phyloP scores from a whole-genome alignment of 345 rosid genomes.

The Acer saccharum region DNA sequence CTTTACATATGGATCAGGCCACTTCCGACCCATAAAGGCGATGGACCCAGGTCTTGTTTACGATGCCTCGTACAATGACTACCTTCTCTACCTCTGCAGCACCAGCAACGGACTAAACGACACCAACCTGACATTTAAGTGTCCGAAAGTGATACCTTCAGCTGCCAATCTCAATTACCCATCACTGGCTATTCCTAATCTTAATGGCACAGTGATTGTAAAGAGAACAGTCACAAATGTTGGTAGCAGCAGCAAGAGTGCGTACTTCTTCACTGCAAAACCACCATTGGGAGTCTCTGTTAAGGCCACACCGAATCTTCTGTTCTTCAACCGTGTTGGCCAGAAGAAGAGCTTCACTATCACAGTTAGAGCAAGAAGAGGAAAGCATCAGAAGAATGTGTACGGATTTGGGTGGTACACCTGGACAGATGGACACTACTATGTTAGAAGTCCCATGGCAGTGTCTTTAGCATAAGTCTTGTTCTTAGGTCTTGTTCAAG shows the following conservation, averaged over 20 bases:
- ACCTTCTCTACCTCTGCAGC: constrained; percentile 62
- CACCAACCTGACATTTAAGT: constrained; percentile 32
- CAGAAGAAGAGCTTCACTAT: constrained; percentile 61
- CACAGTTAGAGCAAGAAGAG: constrained; percentile 26
- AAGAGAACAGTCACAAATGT: constrained; percentile 77
- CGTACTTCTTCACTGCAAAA: constrained; percentile 39
- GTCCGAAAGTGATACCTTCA: constrained; percentile 40
- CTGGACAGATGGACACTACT: constrained; percentile 58
- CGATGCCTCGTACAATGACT: constrained; percentile 59
- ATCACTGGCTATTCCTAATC: constrained; percentile 51
- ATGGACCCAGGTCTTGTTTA: constrained; percentile 87
- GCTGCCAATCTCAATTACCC: constrained; percentile 67
- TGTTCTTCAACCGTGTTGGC: constrained; percentile 46
- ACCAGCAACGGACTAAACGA: constrained; percentile 34
- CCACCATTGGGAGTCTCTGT: constrained; percentile 55
- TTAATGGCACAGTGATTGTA: constrained; percentile 35
- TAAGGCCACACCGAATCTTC: constrained; percentile 44
- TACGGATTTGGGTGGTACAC: constrained; percentile 77
- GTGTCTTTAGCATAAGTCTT: constrained; percentile 41
- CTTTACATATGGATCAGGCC: constrained; percentile 70
- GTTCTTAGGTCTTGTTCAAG: too few species aligned
- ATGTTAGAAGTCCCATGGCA: constrained; percentile 72
- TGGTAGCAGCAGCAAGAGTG: constrained; percentile 33
- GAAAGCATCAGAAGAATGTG: constrained; percentile 28
- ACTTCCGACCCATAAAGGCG: constrained; percentile 57